Evolutionary conservation across 2,329 filamentous ascomycete genomes (phyloP).

Genomic region (Fusarium hainanense): DNA sequence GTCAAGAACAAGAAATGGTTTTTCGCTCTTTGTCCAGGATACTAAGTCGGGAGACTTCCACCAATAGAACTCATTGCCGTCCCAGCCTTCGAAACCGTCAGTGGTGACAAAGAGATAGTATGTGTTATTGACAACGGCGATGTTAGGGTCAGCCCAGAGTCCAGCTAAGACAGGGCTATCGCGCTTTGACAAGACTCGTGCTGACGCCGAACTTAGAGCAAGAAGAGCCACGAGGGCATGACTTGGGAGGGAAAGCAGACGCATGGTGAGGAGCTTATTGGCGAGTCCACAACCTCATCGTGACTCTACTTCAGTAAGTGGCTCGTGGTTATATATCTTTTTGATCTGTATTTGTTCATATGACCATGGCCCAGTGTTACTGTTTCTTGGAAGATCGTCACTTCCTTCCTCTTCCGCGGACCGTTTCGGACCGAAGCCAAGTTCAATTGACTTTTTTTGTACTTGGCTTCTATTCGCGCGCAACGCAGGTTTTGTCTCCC

Average conservation of each 20-base stretch:
- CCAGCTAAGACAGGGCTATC: conserved; percentile 53
- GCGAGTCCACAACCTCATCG: too few relatives aligned
- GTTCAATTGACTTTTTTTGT: background rate
- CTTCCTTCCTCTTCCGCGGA: background rate
- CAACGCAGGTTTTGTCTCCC: background rate
- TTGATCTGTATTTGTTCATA: accelerated
- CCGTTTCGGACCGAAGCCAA: conserved; percentile 5
- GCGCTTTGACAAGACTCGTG: conserved; percentile 18
- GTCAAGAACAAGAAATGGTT: conserved; percentile 59
- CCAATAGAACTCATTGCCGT: conserved; percentile 59
- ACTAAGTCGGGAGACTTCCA: conserved; percentile 60
- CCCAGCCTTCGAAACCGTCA: conserved; percentile 58
- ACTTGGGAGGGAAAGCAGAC: background rate
- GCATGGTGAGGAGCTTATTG: background rate
- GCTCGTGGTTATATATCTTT: background rate
- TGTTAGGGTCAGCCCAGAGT: conserved; percentile 60
- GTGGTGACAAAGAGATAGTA: conserved; percentile 62
- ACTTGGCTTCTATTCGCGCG: conserved; percentile 24
- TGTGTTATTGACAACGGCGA: conserved; percentile 55
- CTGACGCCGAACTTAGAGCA: background rate
- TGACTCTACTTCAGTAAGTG: background rate
- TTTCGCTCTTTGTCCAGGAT: conserved; percentile 54
- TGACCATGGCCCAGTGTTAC: background rate
- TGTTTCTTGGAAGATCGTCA: background rate
- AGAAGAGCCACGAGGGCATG: conserved; percentile 5